These are phyloP conservation scores for Hortiboletus campestris DNA, from an alignment of 768 basidiomycete genomes.

Conservation along the genomic window DNA sequence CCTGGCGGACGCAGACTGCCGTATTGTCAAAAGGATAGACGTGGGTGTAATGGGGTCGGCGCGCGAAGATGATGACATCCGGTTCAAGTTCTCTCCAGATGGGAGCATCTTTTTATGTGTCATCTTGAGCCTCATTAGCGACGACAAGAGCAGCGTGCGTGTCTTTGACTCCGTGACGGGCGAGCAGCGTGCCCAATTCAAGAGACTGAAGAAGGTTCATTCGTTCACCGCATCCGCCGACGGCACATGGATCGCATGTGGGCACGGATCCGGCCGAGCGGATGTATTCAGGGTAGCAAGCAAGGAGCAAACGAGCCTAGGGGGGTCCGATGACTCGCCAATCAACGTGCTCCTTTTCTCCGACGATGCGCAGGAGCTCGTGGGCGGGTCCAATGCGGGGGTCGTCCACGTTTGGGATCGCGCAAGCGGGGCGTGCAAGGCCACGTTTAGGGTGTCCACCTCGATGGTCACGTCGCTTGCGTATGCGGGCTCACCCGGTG, in stretches of 20 bases:
- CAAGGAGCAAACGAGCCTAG: background rate
- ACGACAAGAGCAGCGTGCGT: constrained; percentile 7
- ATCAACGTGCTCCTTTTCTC: constrained; percentile 17
- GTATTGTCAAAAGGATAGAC: constrained; percentile 7
- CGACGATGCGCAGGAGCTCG: constrained; percentile 8
- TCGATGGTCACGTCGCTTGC: constrained; percentile 20
- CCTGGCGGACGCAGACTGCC: constrained; percentile 3
- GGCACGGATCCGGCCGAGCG: background rate
- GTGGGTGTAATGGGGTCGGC: background rate
- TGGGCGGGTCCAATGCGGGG: constrained; percentile 18
- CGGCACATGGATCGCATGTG: constrained; percentile 10
- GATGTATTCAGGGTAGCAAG: constrained; percentile 1
- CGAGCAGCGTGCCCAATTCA: constrained; percentile 4
- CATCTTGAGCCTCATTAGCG: background rate
- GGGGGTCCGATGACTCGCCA: background rate
- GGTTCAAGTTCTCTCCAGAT: constrained; percentile 13
- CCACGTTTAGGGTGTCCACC: background rate
- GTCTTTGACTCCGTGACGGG: constrained; percentile 13
- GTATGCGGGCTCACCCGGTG: background rate
- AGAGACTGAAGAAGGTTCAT: constrained; percentile 7
- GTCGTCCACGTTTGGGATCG: constrained; percentile 22
- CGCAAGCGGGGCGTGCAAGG: constrained; percentile 9
- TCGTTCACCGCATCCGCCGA: constrained; percentile 1
- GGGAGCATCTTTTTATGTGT: constrained; percentile 6
- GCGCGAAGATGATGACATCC: background rate